Percentiles rank a stretch among this genome's conserved stretches.
phyloP scores from a whole-genome alignment of 768 basidiomycete genomes.

The Lyophyllum atratum region DNA sequence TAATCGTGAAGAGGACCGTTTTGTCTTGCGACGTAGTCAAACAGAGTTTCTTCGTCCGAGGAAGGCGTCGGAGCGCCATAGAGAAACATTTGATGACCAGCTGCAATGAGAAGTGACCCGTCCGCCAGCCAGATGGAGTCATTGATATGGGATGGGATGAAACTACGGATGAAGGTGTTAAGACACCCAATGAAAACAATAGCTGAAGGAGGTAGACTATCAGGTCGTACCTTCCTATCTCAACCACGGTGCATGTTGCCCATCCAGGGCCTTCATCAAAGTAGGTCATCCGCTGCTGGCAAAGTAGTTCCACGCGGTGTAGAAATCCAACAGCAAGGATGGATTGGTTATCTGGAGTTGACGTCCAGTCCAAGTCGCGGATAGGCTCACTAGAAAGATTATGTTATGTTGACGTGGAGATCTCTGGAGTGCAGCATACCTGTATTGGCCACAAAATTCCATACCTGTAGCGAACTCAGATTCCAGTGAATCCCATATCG shows the following conservation, averaged over 20 bases:
- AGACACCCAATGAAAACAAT: background rate
- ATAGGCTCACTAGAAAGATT: constrained; percentile 51
- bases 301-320: constrained; percentile 81
- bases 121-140: constrained; percentile 92
- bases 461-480: constrained; percentile 92
- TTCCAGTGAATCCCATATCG: constrained; percentile 95
- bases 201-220: background rate
- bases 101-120: constrained; percentile 80
- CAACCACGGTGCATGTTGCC: constrained; percentile 70
- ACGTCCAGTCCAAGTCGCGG: constrained; percentile 90
- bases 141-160: constrained; percentile 75
- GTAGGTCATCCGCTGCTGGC: constrained; percentile 91
- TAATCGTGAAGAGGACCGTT: constrained; percentile 91
- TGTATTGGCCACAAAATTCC: constrained; percentile 67
- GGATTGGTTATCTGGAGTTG: constrained; percentile 87
- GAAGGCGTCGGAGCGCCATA: constrained; percentile 53
- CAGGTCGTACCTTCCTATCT: constrained; percentile 62
- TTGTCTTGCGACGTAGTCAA: constrained; percentile 78
- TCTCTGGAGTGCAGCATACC: constrained; percentile 39
- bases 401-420: background rate
- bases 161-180: constrained; percentile 40
- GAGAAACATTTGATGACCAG: constrained; percentile 82
- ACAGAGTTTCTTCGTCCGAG: constrained; percentile 51
- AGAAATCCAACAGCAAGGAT: constrained; percentile 89
- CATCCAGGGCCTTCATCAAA: constrained; percentile 83